Evolutionary conservation across 768 basidiomycete genomes (phyloP), one percentile per base, ranked within the genome.

Genomic region (Lactarius tabidus): DNA sequence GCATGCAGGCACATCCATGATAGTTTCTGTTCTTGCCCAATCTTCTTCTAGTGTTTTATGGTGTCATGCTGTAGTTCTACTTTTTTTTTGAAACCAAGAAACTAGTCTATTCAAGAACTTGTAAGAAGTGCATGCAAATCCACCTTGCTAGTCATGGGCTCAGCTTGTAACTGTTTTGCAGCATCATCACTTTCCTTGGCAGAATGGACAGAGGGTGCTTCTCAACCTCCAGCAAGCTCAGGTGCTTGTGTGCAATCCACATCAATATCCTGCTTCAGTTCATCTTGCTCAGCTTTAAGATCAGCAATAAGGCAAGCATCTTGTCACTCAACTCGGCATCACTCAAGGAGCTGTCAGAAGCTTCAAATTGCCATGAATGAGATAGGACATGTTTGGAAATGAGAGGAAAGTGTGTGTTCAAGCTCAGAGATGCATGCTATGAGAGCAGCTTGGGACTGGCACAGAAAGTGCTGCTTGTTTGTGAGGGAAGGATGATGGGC

Each of bases 251-350:
- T 23, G 90, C 86, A 43, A 93, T 82, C 87, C 89, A 93, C 90
- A 69, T 93, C 89, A 0, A 94, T 87, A 74, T 98, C 95, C 59
- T 86, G 85, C 74, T 88, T 89, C 59, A 98, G 79, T 64, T 93
- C 89, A 70, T 98, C 95, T 35, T 95, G 81, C 76, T 98, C 95
- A 15, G 87, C 82, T 74, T 94, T 93, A 70, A 93, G 81, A 72
- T 92, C 91, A 3, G 87, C 80, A 60, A 93, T 79, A 41, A 90
- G 80, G 69, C 82, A 80, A 92, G 76, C 84, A 93, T 87, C 77
- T 93, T 93, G 70, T 93, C 90, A 64, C 78, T 85, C 7, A 87
- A 86, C 63, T 84, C 86, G 31, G 69, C 65, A 67, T 71, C 57
- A 71, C 77, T 75, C 28, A 75, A 71, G 41, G 60, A 62, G 62